Base-by-base conservation (phyloP, 2,329 filamentous ascomycete genomes). In the Chaetomium sp. region DNA sequence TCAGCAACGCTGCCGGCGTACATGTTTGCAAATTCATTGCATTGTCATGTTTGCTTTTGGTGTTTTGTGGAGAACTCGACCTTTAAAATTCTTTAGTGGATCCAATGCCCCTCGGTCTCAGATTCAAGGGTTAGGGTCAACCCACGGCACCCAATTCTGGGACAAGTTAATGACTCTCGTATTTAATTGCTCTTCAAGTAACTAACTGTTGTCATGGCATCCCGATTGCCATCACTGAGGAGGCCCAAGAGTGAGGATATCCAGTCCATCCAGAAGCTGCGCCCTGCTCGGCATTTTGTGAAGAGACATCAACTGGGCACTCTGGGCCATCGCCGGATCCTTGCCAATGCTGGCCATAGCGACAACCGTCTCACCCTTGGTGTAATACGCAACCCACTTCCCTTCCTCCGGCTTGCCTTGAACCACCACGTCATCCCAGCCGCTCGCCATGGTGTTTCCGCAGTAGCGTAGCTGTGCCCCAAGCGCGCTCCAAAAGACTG, bases 401-500 rank as follows among this genome's bases (percentile, higher is more conserved):
- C 82, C 82, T 67, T 91, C 83, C 4, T 85, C 85, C 0, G 86
- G 82, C 63, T 88, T 81, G 10, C 92, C 92, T 50, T 88, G 81
- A 9, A 99, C 64, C 1, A 97, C 79, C 4, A 96, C 67, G 64
- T 95, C 91, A 68, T 99, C 94, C 75, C 83, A 97, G 0, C 92
- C 92, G 53, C 82, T 81, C 0, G 60, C 64, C 45, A 77, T 73
- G 0, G 91, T 90, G 74, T 92, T 94, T 10, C 94, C 94, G 67
- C 91, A 96, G 77, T 99, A 99, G 46, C 94, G 83, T 65, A 99
- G 72, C 73, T 99, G 94, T 5, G 85, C 81, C 5, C 91, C 90
- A 5, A 99, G 75, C 0, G 94, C 94, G 1, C 90, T 96, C 94
- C 94, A 99, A 77, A 99, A 99, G 50, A 99, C 82, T 0, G 94